Evolutionary conservation across 192 early-diverging fungal species (phyloP), one percentile per base, ranked within the genome.

Genomic region (Kappamyces sp.): DNA sequence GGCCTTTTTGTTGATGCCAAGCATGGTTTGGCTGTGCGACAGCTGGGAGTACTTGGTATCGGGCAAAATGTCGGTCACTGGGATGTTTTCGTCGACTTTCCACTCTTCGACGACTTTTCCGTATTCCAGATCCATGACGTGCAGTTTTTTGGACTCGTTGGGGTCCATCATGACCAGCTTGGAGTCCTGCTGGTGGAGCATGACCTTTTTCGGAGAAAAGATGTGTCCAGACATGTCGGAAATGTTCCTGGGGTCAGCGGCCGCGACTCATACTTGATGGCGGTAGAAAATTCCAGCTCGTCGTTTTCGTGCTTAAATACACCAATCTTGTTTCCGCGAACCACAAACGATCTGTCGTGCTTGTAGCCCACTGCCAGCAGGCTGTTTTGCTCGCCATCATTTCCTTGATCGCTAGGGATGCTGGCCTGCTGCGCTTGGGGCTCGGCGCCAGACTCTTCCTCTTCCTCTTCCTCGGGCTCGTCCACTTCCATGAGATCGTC

Each of bases 31-130:
- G 33, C 83, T 77, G n/a, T 61, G 15, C 0, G 91, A 89, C 66
- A 83, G 76, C 63, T 88, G 87, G 30, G 88, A 77, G 71, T 84
- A 89, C 68, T 94, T 94, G 57, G 68, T 47, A 32, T 5, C 65
- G 0, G 90, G 87, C 9, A 88, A 72, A 14, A 94, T 75, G 45
- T 83, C 77, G 54, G 76, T 70, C 2, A 84, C 80, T 4, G 77
- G 76, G n/a, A 88, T 66, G 42, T 85, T 62, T 45, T 90, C 86
- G 51, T 91, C 83, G 41, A 93, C 77, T 35, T 85, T 83, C 89
- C 90, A 97, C 70, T 94, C 89, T 54, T 97, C 92, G 8, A 94
- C 94, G 11, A 97, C 83, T 71, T 91, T 87, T 37, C 91, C 94
- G 63, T 74, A 73, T 64, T 91, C 88, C 33, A 97, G 68, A 68